Conservation (phyloP, 208 protist species). For the Crithidia acanthocephali region DNA sequence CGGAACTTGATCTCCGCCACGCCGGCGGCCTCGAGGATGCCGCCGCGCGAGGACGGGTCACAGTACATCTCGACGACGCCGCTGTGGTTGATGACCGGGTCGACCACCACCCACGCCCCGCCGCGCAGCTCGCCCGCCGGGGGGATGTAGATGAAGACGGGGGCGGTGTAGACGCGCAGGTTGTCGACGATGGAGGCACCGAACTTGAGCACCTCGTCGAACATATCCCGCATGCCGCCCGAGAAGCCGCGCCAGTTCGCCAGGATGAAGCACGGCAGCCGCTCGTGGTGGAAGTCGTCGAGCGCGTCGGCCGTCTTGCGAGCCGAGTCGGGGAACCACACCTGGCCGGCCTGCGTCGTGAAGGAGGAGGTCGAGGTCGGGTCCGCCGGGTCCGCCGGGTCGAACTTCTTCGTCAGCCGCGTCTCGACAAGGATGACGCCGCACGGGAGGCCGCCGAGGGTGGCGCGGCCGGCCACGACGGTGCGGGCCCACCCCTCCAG, state of each 20-base stretch:
- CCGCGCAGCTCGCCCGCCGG: constrained; percentile 97
- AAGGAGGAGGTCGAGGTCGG: constrained; percentile 75
- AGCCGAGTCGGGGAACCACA: constrained; percentile 98
- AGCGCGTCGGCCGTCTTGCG: constrained; percentile 98
- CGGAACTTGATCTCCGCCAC: constrained; percentile 97
- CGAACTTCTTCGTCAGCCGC: constrained; percentile 91
- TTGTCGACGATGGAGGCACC: constrained; percentile 99
- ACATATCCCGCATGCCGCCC: constrained; percentile 99
- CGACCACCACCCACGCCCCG: constrained; percentile 98
- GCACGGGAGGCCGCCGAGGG: constrained; percentile 97
- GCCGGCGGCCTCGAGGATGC: constrained; percentile 96
- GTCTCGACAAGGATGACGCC: constrained; percentile 98
- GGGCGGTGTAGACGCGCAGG: constrained; percentile 94
- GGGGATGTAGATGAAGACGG: constrained; percentile 98
- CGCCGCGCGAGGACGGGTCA: constrained; percentile 88
- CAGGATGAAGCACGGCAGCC: constrained; percentile 97
- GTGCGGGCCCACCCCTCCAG: constrained; percentile 97
- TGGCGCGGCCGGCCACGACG: constrained; percentile 95
- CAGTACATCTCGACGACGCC: constrained; percentile 98
- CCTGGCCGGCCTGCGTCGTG: constrained; percentile 88
- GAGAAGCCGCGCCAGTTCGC: constrained; percentile 99
- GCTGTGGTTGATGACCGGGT: constrained; percentile 97
- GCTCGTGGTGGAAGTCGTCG: constrained; percentile 97
- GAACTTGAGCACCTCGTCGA: constrained; percentile 99
- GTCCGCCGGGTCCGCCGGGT: constrained; percentile 97